A percentile compares a stretch with the other conserved stretches of the same genome.
Evolutionary conservation across 2,329 filamentous ascomycete species (phyloP).

Genomic region (Claviceps monticola): DNA sequence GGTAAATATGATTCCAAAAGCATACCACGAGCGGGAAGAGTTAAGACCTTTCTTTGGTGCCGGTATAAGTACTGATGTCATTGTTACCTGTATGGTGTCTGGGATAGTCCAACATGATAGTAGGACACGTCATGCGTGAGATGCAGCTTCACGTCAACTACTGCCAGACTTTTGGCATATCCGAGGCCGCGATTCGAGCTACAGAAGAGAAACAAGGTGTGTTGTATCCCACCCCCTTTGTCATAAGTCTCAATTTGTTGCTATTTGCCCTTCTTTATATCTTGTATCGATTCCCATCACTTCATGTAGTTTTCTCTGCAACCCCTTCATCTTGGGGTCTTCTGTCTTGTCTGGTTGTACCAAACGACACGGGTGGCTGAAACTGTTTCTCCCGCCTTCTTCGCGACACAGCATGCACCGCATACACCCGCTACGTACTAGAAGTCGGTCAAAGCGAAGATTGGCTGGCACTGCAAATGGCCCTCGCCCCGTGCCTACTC

Average conservation of each 20-base stretch:
- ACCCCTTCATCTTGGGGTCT: neutral
- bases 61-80: neutral
- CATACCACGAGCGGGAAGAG: neutral
- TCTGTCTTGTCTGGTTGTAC: neutral
- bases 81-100: too few relatives aligned
- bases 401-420: constrained; percentile 47
- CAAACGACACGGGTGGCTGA: neutral
- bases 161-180: constrained; percentile 68
- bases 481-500: constrained; percentile 76
- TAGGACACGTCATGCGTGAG: constrained; percentile 65
- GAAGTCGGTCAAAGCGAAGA: constrained; percentile 81
- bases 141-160: constrained; percentile 72
- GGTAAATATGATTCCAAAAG: constrained; percentile 19
- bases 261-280: neutral
- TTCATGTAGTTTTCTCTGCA: neutral
- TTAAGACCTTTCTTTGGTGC: too few relatives aligned
- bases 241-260: neutral
- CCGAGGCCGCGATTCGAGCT: constrained; percentile 55
- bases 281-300: too few relatives aligned
- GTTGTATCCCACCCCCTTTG: neutral
- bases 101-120: constrained; percentile 36
- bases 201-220: constrained; percentile 59
- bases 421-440: constrained; percentile 75
- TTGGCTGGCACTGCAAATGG: constrained; percentile 74
- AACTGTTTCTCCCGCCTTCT: neutral